A percentile compares a stretch with the other conserved stretches of the same genome.
phyloP scores from a whole-genome alignment of 345 rosid species.

The Leavenworthia alabamica region DNA sequence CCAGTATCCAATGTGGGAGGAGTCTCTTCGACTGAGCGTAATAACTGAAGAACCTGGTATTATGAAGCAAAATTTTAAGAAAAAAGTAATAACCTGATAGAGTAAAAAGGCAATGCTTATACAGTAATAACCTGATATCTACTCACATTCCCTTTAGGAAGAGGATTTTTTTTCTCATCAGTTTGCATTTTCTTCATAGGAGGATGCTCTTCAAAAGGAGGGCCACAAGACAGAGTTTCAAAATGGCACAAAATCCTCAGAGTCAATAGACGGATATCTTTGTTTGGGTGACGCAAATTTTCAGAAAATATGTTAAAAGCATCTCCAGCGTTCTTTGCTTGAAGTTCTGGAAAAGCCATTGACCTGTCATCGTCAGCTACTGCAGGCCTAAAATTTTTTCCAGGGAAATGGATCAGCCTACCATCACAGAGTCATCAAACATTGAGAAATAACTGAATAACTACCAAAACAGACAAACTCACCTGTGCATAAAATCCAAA shows the following conservation, averaged over 20 bases:
- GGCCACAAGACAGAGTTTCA: conserved; percentile 34
- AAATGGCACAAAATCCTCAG: conserved; percentile 73
- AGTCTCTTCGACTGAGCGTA: conserved; percentile 58
- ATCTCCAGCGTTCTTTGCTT: conserved; percentile 36
- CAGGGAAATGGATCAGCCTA: conserved; percentile 9
- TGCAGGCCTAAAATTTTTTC: conserved; percentile 36
- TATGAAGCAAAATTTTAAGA: conserved; percentile 11
- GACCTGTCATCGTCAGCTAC: conserved; percentile 28
- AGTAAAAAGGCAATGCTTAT: background rate
- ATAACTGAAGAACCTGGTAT: conserved; percentile 62
- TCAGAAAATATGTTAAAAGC: conserved; percentile 47
- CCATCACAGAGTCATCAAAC: conserved; percentile 12
- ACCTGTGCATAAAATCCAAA: conserved; percentile 61
- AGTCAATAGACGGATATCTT: conserved; percentile 62
- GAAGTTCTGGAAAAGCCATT: conserved; percentile 41
- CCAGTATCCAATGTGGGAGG: conserved; percentile 58
- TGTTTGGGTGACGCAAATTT: conserved; percentile 63
- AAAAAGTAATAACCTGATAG: background rate
- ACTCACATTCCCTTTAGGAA: conserved; percentile 48
- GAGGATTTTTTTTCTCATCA: conserved; percentile 33
- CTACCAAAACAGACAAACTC: conserved; percentile 30
- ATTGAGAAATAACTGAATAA: conserved; percentile 1
- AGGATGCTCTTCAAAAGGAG: conserved; percentile 35
- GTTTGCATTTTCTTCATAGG: conserved; percentile 43
- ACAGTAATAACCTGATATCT: too few species aligned